Evolutionary conservation across 192 early-diverging fungal genomes (phyloP).

Genomic region (Coemansia sp.): DNA sequence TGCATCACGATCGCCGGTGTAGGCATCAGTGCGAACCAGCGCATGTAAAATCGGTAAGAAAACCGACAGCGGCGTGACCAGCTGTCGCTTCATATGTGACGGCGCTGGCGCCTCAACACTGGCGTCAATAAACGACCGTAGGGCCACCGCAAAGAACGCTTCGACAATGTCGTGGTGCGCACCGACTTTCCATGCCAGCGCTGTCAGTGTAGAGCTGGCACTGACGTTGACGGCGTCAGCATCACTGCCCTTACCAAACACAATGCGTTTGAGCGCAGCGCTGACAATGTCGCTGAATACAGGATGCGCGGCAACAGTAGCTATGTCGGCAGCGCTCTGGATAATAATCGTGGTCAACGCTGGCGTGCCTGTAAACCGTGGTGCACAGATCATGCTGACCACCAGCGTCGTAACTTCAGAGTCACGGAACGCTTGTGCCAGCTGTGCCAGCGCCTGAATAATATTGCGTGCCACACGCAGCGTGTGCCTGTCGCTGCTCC

Average conservation of each 20-base stretch:
- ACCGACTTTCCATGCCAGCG: constrained; percentile 27
- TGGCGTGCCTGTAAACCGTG: constrained; percentile 54
- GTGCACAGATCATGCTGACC: constrained; percentile 65
- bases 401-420: constrained; percentile 59
- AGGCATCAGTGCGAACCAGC: constrained; percentile 60
- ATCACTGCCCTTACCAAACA: constrained; percentile 19
- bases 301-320: constrained; percentile 55
- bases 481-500: neutral
- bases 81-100: constrained; percentile 10
- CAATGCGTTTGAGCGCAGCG: constrained; percentile 32
- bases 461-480: constrained; percentile 45
- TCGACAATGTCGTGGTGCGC: constrained; percentile 23
- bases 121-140: constrained; percentile 44
- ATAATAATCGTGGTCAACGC: constrained; percentile 56
- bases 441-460: constrained; percentile 31
- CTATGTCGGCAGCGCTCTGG: constrained; percentile 61
- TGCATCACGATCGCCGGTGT: constrained; percentile 58
- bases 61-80: constrained; percentile 37
- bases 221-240: constrained; percentile 9
- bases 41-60: constrained; percentile 63
- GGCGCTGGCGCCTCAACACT: constrained; percentile 22
- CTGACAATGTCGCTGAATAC: constrained; percentile 64
- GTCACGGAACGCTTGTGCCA: constrained; percentile 32
- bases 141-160: constrained; percentile 21
- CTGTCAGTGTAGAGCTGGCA: constrained; percentile 26